These are phyloP conservation scores for Neurospora sp. DNA, from an alignment of 2,329 filamentous ascomycete genomes.

Conservation along the genomic window DNA sequence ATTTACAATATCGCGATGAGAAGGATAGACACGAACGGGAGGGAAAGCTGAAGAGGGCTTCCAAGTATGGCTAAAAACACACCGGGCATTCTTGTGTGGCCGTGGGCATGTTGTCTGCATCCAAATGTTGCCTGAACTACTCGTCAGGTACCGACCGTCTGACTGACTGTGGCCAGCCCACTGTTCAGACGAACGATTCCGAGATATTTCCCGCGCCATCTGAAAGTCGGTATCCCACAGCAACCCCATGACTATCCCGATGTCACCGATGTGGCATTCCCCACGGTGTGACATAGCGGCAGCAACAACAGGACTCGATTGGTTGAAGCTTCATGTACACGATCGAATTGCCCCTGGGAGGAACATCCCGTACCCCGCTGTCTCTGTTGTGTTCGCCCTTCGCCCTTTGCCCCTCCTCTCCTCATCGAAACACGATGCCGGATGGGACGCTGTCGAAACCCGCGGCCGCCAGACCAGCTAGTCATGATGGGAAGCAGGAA, in stretches of 20 bases:
- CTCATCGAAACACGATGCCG: neutral
- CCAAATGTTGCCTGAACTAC: neutral
- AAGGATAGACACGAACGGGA: neutral
- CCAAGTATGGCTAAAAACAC: neutral
- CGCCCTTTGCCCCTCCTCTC: neutral
- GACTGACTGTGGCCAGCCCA: too few species aligned
- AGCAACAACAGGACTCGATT: neutral
- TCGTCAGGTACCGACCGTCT: too few species aligned
- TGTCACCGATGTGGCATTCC: neutral
- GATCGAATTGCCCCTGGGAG: neutral
- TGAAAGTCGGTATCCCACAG: neutral
- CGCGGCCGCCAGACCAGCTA: too few species aligned
- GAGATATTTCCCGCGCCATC: neutral
- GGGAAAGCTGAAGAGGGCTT: neutral
- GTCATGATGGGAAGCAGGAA: neutral
- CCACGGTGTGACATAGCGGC: neutral
- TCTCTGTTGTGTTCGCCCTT: neutral
- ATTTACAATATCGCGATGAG: neutral
- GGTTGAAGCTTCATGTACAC: neutral
- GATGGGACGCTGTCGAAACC: neutral
- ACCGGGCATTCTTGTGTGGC: neutral
- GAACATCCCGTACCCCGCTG: neutral
- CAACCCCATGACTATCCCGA: neutral
- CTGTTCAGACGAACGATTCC: neutral
- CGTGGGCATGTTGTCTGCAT: neutral